These are phyloP conservation scores for Corylus americana DNA, from an alignment of 306 rosid genomes.

Conservation along the genomic window DNA sequence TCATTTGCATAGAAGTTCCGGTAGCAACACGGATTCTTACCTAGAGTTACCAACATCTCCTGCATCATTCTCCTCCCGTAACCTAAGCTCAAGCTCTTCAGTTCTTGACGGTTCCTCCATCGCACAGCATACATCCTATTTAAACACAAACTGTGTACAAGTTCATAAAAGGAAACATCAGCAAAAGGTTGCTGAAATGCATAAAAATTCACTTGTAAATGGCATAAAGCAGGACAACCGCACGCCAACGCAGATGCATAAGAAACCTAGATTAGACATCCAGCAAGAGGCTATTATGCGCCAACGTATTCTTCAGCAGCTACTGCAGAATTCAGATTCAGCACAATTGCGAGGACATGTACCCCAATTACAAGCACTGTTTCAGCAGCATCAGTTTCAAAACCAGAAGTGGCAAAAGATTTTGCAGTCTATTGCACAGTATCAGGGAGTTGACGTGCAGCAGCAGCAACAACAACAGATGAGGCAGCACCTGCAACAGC, in stretches of 20 bases:
- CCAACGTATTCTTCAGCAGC: slow-evolving; percentile 26
- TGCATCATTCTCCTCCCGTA: not conserved
- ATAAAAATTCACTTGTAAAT: slow-evolving; percentile 4
- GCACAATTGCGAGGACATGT: slow-evolving; percentile 23
- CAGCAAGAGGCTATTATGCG: slow-evolving; percentile 9
- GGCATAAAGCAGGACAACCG: slow-evolving; percentile 17
- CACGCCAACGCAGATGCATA: slow-evolving; percentile 4
- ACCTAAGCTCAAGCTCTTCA: not conserved
- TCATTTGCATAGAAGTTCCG: not conserved
- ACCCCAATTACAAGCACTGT: slow-evolving; percentile 25
- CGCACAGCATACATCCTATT: slow-evolving; percentile 11
- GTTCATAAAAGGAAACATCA: slow-evolving; percentile 22
- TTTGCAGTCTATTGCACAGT: slow-evolving; percentile 20
- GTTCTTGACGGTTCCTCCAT: slow-evolving; percentile 13
- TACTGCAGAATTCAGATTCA: slow-evolving; percentile 29
- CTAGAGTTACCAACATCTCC: not conserved
- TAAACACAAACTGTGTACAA: slow-evolving; percentile 4
- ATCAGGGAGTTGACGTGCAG: slow-evolving; percentile 9
- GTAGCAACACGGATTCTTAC: not conserved
- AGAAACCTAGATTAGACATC: slow-evolving; percentile 28
- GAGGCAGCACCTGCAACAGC: slow-evolving; percentile 34
- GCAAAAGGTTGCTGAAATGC: slow-evolving; percentile 3
- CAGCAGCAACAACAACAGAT: slow-evolving; percentile 29
- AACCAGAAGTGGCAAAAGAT: not conserved
- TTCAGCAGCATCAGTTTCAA: slow-evolving; percentile 29